Percentiles rank a stretch among this genome's conserved stretches.
These are phyloP conservation scores for Capsicum chinense DNA, from an alignment of 257 asterid genomes.

Conservation along the genomic window DNA sequence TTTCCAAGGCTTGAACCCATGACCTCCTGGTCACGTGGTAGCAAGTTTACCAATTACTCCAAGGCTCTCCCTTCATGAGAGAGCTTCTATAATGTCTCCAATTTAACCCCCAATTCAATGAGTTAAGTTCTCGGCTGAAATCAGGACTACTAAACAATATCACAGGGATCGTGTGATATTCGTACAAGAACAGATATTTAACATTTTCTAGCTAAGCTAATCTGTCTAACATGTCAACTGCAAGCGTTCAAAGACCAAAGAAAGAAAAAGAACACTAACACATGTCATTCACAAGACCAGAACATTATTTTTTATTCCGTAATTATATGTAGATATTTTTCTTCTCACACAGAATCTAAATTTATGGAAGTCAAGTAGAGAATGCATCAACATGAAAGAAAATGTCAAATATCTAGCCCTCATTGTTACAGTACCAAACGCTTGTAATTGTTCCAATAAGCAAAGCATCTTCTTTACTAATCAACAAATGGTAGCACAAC, in stretches of 20 bases:
- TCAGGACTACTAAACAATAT: not conserved
- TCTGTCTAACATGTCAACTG: not conserved
- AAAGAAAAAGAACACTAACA: not conserved
- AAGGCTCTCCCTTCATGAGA: not conserved
- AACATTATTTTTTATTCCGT: not conserved
- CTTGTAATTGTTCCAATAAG: not conserved
- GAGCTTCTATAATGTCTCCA: not conserved
- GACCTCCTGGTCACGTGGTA: no score
- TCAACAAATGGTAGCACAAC: not conserved
- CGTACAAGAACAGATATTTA: not conserved
- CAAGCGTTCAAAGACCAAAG: not conserved
- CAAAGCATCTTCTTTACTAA: not conserved
- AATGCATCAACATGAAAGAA: conserved; percentile 13
- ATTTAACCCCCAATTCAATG: not conserved
- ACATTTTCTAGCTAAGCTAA: not conserved
- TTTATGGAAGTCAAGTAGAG: not conserved
- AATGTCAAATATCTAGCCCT: conserved; percentile 14
- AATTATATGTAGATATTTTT: not conserved
- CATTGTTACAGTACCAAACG: not conserved
- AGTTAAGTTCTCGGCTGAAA: not conserved
- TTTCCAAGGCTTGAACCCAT: no score
- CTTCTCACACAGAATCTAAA: not conserved
- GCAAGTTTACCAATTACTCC: no score
- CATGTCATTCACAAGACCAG: not conserved
- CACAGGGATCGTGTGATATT: not conserved